Conservation (phyloP, 495 filamentous ascomycete species). For the Xylaria longipes region DNA sequence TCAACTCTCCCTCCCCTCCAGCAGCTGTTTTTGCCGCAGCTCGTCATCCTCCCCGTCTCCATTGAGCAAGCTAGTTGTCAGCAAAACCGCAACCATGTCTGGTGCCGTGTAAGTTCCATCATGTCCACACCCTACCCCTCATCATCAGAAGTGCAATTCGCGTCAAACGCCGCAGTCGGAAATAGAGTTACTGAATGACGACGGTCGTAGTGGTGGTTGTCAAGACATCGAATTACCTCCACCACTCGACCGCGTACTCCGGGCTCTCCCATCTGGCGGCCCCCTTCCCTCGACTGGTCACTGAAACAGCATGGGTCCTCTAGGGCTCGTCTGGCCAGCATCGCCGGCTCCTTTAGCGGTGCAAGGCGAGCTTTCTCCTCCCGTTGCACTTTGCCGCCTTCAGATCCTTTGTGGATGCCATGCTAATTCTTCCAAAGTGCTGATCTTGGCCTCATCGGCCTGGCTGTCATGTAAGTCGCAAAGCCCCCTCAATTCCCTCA, state of each 20-base stretch:
- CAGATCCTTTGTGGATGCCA: conserved; percentile 36
- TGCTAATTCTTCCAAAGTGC: conserved; percentile 63
- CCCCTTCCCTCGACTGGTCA: conserved; percentile 40
- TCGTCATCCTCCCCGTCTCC: conserved; percentile 18
- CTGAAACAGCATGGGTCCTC: conserved; percentile 62
- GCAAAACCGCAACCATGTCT: conserved; percentile 51
- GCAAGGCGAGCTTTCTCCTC: conserved; percentile 50
- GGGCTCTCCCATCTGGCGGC: conserved; percentile 12
- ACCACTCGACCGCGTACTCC: conserved; percentile 30
- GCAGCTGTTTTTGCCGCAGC: conserved; percentile 22
- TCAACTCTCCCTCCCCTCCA: background rate
- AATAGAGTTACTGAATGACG: background rate
- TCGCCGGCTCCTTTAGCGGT: conserved; percentile 68
- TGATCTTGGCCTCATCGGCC: conserved; percentile 99
- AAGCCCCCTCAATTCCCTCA: background rate
- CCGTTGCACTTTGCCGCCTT: conserved; percentile 31
- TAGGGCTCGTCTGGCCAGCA: conserved; percentile 87
- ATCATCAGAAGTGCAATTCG: background rate
- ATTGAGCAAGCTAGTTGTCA: conserved; percentile 34
- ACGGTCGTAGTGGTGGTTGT: background rate
- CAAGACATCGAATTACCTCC: background rate
- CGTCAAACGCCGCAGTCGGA: conserved; percentile 8
- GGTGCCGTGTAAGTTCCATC: conserved; percentile 59
- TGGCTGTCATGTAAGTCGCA: conserved; percentile 87
- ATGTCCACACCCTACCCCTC: conserved; percentile 38